Base-by-base conservation (phyloP, 768 basidiomycete genomes). In the Bullera alba region DNA sequence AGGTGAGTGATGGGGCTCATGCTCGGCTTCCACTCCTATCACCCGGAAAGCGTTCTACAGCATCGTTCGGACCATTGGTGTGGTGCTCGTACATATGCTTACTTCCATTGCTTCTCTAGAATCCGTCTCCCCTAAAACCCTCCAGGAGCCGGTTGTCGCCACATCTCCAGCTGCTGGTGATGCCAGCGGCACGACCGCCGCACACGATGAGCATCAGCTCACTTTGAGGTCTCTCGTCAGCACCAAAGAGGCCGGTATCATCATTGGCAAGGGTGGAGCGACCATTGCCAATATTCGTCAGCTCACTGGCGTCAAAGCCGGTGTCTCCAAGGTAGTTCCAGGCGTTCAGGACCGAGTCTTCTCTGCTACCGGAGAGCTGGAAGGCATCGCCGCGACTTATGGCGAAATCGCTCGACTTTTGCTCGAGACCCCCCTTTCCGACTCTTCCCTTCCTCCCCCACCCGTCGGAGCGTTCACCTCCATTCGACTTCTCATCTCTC, bases 261-360 rank as follows among this genome's bases (percentile, higher is more conserved):
- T 63, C 53, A 65, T 67, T 49, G 67, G 93, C 59, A 95, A 89
- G 69, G 91, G 79, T 45, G 95, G 95, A 51, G 89, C 90, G 78
- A 97, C 96, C 69, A 93, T 99, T 67, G 93, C 93, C 57, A 88
- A 92, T 74, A 81, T 99, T 66, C 81, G 95, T 56, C 88, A 93
- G 60, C 84, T 87, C 67, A 93, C 91, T 37, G 90, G 87, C 59
- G 92, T 95, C 76, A 97, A 90, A 76, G 92, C 95, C 56, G 95
- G 95, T 71, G 95, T 99, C 74, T 91, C 86, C 80, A 97, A 95
- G 74, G 93, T 96, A 78, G 90, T 93, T 53, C 83, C 84, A 49
- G 95, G 95, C 66, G 90, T 99, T 53, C 91, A 95, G 55, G 95
- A 99, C 76, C 86, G 95, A 64, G 91, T 97, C 70, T 83, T 99